Evolutionary conservation across 164 flowering plant genomes (phyloP), one percentile per base, ranked within the genome.

Genomic region (Paratinospora sagittata): DNA sequence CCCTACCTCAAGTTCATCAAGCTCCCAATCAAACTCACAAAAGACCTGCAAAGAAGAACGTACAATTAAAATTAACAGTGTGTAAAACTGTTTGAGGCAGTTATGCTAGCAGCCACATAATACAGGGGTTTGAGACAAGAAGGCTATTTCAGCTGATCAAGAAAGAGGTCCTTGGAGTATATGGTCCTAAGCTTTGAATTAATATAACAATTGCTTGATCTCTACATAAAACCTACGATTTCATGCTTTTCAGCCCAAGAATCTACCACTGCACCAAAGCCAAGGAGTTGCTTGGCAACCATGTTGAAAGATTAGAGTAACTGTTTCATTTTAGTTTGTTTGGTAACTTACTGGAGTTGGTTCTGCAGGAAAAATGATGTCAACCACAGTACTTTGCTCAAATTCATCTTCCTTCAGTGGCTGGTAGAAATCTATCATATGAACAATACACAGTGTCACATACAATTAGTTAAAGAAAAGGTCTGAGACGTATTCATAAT

Each of bases 1-100:
- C 3, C 27, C 37, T 84, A 94, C 98, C 92, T 90, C 91, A 71
- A 84, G 78, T 37, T 87, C 92, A 81, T 96, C 98, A 33, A 91
- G 65, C 45, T 91, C 93, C 99, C 98, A 93, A 75, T 96, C 99
- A 79, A 89, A 96, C 68, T 88, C 90, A 77, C 90, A 82, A 55
- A 91, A 65, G 45, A 95, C 84, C 99, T 95, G 88, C 81, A 84
- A 41, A 17, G 17, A 70, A 27, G 52, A 14, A 55, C 17, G 61
- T 55, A 55, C 10, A 19, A 17, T 4, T 8, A 55, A 8, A 55
- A 55, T 55, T 19, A 52, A 55, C 8, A 8, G 0, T 10, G 3
- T 10, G 21, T 55, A 55, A n/a, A 23, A 55, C 24, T 55, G 14
- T 6, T 43, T 9, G 21, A 55, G 33, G 58, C 30, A 68, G 62